A percentile compares a stretch with the other conserved stretches of the same genome.
Evolutionary conservation across 108 stramenopile genomes (phyloP).

Genomic region (Pseudonitzschia delicatissima): DNA sequence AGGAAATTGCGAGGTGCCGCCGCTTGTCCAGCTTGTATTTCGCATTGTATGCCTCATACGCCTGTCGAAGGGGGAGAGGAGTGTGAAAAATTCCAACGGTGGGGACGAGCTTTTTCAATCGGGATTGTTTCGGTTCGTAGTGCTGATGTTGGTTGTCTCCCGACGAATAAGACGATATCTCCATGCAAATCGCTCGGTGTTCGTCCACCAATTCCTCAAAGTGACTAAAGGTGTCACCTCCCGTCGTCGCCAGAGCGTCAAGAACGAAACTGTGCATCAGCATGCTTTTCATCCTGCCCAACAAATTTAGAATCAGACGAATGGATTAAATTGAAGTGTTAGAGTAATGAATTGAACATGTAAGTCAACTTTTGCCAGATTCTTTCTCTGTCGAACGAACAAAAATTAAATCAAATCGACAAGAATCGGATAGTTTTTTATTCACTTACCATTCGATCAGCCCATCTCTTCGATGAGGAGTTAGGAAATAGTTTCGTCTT

Average conservation of each 20-base stretch:
- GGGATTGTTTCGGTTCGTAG: conserved; percentile 4
- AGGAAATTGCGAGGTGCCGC: conserved; percentile 80
- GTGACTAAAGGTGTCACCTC: conserved; percentile 81
- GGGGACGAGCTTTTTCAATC: conserved; percentile 76
- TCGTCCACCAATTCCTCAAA: conserved; percentile 91
- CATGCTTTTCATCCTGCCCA: conserved; percentile 91
- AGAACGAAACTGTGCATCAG: conserved; percentile 88
- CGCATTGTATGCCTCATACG: conserved; percentile 81
- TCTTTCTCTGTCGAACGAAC: background rate
- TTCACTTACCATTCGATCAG: conserved; percentile 80
- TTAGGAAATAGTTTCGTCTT: conserved; percentile 86
- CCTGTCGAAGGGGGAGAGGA: conserved; percentile 66
- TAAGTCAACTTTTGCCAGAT: too few relatives aligned
- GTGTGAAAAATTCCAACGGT: conserved; percentile 89
- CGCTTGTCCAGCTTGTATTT: conserved; percentile 81
- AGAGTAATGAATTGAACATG: too few relatives aligned
- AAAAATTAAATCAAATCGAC: background rate
- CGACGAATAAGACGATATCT: background rate
- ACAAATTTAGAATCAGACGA: too few relatives aligned
- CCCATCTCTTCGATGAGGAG: conserved; percentile 86
- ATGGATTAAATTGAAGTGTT: background rate
- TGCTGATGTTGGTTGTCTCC: background rate
- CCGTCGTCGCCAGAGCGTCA: conserved; percentile 80
- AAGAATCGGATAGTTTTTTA: background rate
- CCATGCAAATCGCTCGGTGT: conserved; percentile 44